Percentiles rank a stretch among this genome's conserved stretches.
phyloP scores from a whole-genome alignment of 2,329 filamentous ascomycete genomes.

The Diplodia scrobiculata region DNA sequence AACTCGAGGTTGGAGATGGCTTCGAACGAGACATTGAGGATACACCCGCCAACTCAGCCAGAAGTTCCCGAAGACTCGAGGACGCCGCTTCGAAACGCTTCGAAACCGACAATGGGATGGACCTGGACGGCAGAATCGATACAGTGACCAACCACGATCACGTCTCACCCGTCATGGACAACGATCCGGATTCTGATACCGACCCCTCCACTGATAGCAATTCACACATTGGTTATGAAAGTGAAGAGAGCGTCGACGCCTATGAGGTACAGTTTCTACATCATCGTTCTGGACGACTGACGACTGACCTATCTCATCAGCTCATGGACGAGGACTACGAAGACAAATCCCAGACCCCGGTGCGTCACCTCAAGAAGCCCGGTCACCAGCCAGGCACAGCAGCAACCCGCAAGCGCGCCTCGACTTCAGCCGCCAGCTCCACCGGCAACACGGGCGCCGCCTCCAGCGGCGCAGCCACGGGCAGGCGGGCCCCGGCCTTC shows the following conservation, averaged over 20 bases:
- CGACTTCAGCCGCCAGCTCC: not conserved
- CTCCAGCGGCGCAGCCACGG: not conserved
- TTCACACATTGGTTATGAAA: not conserved
- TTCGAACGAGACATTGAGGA: no score
- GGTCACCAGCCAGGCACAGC: not conserved
- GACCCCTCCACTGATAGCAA: not conserved
- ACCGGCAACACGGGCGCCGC: not conserved
- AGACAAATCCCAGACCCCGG: not conserved
- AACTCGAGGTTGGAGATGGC: not conserved
- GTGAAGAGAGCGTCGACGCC: not conserved
- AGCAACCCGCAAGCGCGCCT: not conserved
- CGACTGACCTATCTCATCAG: not conserved
- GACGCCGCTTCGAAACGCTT: no score
- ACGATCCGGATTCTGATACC: not conserved
- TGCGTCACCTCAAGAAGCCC: not conserved
- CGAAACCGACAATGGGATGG: not conserved
- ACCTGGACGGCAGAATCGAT: not conserved
- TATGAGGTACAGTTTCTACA: not conserved
- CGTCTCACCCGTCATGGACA: not conserved
- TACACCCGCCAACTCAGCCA: no score
- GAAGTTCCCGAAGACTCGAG: no score
- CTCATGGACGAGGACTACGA: not conserved
- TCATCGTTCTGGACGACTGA: not conserved
- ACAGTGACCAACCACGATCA: not conserved
- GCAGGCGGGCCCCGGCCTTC: not conserved